These are phyloP conservation scores for Cryptococcus depauperatus DNA, from an alignment of 1,284 basidiomycete species.

Conservation along the genomic window DNA sequence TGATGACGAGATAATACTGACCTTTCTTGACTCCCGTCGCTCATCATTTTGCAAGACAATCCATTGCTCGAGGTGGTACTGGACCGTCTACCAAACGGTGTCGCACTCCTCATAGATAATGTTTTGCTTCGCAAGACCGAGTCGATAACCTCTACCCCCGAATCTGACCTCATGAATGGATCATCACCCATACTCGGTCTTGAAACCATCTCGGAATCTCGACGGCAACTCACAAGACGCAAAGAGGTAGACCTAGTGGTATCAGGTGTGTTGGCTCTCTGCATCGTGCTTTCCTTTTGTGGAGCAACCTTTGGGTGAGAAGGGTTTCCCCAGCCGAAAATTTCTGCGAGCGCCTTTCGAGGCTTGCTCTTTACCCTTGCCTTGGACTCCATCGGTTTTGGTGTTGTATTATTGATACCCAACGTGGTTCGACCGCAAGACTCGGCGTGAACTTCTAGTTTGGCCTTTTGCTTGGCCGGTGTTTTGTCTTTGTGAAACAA, in stretches of 20 bases:
- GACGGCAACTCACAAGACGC: conserved; percentile 4
- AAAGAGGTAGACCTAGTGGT: conserved; percentile 8
- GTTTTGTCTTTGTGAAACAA: conserved; percentile 25
- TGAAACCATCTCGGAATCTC: conserved; percentile 10
- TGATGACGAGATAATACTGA: too few relatives aligned
- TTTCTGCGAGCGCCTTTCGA: conserved; percentile 29
- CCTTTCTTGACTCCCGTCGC: too few relatives aligned
- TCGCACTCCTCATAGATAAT: conserved; percentile 15
- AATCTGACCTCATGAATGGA: conserved; percentile 23
- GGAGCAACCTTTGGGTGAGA: conserved; percentile 5
- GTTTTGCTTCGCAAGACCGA: conserved; percentile 11
- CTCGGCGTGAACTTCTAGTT: conserved; percentile 2
- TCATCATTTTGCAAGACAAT: conserved; percentile 21
- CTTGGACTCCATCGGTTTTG: conserved; percentile 1
- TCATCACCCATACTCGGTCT: conserved; percentile 35
- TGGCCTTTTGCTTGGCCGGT: conserved; percentile 10
- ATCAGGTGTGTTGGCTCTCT: conserved; percentile 11
- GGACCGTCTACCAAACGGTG: conserved; percentile 11
- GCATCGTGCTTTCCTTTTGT: conserved; percentile 12
- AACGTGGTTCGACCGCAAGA: neutral
- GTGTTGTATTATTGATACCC: neutral
- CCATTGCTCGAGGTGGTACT: conserved; percentile 23
- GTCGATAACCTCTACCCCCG: conserved; percentile 27
- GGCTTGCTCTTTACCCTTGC: conserved; percentile 24
- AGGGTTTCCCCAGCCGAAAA: conserved; percentile 27